Conservation (phyloP, 768 basidiomycete genomes). For the Kondoa malvinella region DNA sequence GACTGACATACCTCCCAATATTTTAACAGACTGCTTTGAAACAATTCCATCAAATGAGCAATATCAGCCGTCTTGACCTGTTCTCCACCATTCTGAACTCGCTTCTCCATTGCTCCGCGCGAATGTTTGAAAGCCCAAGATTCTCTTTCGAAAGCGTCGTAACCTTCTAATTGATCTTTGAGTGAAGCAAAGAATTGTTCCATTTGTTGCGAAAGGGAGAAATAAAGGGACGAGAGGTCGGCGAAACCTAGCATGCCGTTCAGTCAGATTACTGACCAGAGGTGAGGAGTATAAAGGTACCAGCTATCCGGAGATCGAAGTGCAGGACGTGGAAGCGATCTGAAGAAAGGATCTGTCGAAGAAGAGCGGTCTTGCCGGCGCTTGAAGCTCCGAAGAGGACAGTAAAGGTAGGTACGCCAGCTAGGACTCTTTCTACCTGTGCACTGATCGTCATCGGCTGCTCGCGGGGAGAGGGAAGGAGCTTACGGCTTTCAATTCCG, state of each 20-base stretch:
- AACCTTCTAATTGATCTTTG: constrained; percentile 63
- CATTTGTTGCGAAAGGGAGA: constrained; percentile 8
- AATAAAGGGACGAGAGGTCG: constrained; percentile 57
- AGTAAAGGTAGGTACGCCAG: constrained; percentile 46
- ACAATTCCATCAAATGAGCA: constrained; percentile 66
- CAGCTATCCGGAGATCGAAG: constrained; percentile 43
- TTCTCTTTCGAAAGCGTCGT: constrained; percentile 52
- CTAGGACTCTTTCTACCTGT: constrained; percentile 1
- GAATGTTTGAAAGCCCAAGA: constrained; percentile 71
- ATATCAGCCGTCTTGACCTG: constrained; percentile 57
- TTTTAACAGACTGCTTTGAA: constrained; percentile 53
- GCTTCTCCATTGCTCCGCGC: constrained; percentile 52
- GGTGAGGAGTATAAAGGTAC: too few relatives aligned
- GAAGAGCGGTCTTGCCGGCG: constrained; percentile 66
- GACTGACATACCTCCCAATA: constrained; percentile 38
- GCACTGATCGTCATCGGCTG: background rate
- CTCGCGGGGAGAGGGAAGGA: constrained; percentile 17
- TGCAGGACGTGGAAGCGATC: constrained; percentile 60
- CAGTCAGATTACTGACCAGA: constrained; percentile 37
- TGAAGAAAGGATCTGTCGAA: constrained; percentile 56
- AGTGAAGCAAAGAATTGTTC: constrained; percentile 38
- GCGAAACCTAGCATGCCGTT: constrained; percentile 60
- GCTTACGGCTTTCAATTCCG: constrained; percentile 46
- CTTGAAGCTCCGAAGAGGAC: constrained; percentile 64
- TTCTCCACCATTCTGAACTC: constrained; percentile 38